These are phyloP conservation scores for Calophaca sinica DNA, from an alignment of 306 rosid species.

Conservation along the genomic window DNA sequence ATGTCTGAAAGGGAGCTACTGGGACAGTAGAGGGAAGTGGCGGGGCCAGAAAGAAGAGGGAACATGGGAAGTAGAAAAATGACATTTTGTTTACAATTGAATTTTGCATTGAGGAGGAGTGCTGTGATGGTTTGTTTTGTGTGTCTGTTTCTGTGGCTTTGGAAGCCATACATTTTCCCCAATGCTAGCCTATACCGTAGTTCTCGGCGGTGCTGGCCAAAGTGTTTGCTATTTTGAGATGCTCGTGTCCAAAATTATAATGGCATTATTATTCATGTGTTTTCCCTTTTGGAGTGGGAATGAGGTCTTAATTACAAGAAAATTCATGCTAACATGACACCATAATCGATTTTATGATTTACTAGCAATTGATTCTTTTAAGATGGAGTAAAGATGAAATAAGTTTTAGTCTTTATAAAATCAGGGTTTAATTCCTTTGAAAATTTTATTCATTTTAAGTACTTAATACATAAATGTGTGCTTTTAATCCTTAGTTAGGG, in stretches of 20 bases:
- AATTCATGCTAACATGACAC: background rate
- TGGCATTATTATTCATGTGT: background rate
- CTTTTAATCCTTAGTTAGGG: too few relatives aligned
- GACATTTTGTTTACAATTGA: slow-evolving; percentile 50
- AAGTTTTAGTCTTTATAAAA: too few relatives aligned
- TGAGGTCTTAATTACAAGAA: background rate
- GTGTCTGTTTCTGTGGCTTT: slow-evolving; percentile 44
- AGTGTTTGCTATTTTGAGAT: slow-evolving; percentile 1
- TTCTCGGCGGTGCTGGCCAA: slow-evolving; percentile 40
- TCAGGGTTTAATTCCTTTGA: too few relatives aligned
- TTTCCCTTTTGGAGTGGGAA: background rate
- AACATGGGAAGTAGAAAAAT: slow-evolving; percentile 41
- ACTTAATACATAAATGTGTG: too few relatives aligned
- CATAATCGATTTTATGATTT: too few relatives aligned
- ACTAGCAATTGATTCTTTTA: too few relatives aligned
- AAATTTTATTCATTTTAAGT: too few relatives aligned
- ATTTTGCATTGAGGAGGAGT: slow-evolving; percentile 50
- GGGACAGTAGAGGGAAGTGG: slow-evolving; percentile 51
- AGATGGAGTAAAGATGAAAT: too few relatives aligned
- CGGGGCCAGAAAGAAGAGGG: slow-evolving; percentile 50
- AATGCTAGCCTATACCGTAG: slow-evolving; percentile 61
- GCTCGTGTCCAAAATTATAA: background rate
- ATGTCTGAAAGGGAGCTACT: slow-evolving; percentile 54
- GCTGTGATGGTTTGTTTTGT: slow-evolving; percentile 51
- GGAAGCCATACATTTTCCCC: slow-evolving; percentile 64